These are phyloP conservation scores for Lichtheimia ramosa DNA, from an alignment of 371 early-diverging fungal species.

Conservation along the genomic window DNA sequence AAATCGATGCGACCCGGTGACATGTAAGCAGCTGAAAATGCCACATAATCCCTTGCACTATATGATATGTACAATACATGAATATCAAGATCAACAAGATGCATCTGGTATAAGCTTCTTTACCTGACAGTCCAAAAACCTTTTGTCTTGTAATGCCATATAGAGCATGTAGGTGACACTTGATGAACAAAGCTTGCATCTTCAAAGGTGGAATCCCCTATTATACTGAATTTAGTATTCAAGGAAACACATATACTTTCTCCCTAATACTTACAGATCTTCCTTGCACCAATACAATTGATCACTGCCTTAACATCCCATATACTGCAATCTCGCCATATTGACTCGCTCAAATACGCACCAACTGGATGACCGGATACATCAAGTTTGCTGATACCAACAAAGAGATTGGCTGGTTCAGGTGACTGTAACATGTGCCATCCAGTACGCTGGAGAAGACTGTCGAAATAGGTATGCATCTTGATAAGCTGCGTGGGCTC, in stretches of 20 bases:
- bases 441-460: slow-evolving; percentile 9
- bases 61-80: not conserved
- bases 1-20: slow-evolving; percentile 46
- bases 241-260: not conserved
- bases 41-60: slow-evolving; percentile 54
- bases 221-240: not conserved
- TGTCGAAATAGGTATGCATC: slow-evolving; percentile 22
- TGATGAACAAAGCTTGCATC: slow-evolving; percentile 39
- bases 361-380: slow-evolving; percentile 51
- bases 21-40: slow-evolving; percentile 47
- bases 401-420: slow-evolving; percentile 24
- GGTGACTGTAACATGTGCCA: slow-evolving; percentile 25
- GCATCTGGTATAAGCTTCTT: not conserved
- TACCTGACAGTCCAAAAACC: slow-evolving; percentile 62
- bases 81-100: not conserved
- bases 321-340: slow-evolving; percentile 53
- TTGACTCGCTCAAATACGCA: slow-evolving; percentile 47
- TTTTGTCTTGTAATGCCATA: slow-evolving; percentile 51
- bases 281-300: slow-evolving; percentile 40
- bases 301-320: slow-evolving; percentile 61
- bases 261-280: slow-evolving; percentile 23
- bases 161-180: slow-evolving; percentile 46
- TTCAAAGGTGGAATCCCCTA: slow-evolving; percentile 58
- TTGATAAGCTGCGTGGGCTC: slow-evolving; percentile 31
- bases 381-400: slow-evolving; percentile 43